Evolutionary conservation across 352 stramenopile genomes (phyloP).

Genomic region (Globisporangium canariense): DNA sequence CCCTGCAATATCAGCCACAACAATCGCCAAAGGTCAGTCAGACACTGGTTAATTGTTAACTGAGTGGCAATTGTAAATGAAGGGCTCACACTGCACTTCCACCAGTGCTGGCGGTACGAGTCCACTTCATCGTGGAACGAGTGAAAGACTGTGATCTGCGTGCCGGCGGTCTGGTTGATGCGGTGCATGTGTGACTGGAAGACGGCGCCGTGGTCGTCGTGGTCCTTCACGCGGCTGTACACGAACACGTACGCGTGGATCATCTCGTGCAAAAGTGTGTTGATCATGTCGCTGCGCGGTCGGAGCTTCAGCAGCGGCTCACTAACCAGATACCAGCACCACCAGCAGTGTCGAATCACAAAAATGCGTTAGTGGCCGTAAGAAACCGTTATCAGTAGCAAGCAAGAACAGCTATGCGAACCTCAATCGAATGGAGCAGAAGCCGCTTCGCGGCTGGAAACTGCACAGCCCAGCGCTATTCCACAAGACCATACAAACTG

Average conservation of each 20-base stretch:
- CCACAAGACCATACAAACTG: neutral
- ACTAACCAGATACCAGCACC: slow-evolving; percentile 21
- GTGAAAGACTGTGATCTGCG: slow-evolving; percentile 86
- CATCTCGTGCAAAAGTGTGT: slow-evolving; percentile 90
- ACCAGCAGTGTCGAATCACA: neutral
- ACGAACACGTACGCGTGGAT: slow-evolving; percentile 90
- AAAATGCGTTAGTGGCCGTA: neutral
- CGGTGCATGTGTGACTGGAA: slow-evolving; percentile 82
- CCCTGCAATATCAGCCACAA: slow-evolving; percentile 34
- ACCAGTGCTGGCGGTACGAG: slow-evolving; percentile 80
- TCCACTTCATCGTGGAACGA: slow-evolving; percentile 90
- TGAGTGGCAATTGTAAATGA: neutral
- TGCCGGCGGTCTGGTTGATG: slow-evolving; percentile 62
- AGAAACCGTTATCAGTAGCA: too few species aligned
- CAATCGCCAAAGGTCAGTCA: neutral
- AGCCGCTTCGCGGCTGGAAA: slow-evolving; percentile 67
- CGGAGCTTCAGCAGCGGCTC: slow-evolving; percentile 81
- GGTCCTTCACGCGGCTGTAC: slow-evolving; percentile 68
- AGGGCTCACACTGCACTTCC: slow-evolving; percentile 72
- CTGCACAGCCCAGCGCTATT: slow-evolving; percentile 74
- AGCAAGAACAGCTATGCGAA: slow-evolving; percentile 10
- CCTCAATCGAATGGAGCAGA: slow-evolving; percentile 85
- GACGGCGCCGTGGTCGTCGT: slow-evolving; percentile 79
- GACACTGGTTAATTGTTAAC: neutral
- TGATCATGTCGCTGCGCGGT: slow-evolving; percentile 78